Evolutionary conservation across 2,329 filamentous ascomycete species (phyloP).

Genomic region (Diaporthe helianthi): DNA sequence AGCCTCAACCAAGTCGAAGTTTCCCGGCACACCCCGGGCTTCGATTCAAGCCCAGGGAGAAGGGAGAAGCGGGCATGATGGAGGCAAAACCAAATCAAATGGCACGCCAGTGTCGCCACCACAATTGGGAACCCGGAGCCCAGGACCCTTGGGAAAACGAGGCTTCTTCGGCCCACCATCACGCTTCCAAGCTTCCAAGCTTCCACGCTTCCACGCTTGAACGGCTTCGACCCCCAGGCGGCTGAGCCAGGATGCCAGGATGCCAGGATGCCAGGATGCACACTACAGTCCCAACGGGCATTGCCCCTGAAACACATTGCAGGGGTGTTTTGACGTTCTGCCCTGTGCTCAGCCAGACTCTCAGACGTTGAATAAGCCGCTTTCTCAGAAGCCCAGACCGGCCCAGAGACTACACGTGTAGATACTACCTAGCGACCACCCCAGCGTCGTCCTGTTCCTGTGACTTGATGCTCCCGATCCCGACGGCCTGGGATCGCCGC

Average conservation of each 20-base stretch:
- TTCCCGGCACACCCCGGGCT: slow-evolving; percentile 10
- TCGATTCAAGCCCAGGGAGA: background rate
- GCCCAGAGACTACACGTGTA: background rate
- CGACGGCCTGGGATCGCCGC: background rate
- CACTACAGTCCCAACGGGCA: slow-evolving; percentile 22
- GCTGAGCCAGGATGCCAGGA: no score
- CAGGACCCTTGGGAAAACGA: slow-evolving; percentile 9
- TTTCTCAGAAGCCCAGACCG: background rate
- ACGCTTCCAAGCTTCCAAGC: background rate
- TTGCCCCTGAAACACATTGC: slow-evolving; percentile 26
- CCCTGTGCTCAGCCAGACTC: background rate
- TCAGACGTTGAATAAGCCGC: slow-evolving; percentile 7
- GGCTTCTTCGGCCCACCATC: background rate
- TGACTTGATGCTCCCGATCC: background rate
- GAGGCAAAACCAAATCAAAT: background rate
- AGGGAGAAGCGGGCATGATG: background rate
- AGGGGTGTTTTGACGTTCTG: slow-evolving; percentile 21
- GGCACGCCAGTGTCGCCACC: background rate
- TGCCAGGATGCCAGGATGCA: no score
- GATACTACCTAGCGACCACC: no score
- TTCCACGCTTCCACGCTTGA: slow-evolving; percentile 13
- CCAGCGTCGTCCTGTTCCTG: background rate
- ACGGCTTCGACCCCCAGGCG: slow-evolving; percentile 7
- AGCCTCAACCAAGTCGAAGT: background rate
- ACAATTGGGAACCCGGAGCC: background rate